phyloP scores from a whole-genome alignment of 257 asterid species.

The Mitragyna speciosa region DNA sequence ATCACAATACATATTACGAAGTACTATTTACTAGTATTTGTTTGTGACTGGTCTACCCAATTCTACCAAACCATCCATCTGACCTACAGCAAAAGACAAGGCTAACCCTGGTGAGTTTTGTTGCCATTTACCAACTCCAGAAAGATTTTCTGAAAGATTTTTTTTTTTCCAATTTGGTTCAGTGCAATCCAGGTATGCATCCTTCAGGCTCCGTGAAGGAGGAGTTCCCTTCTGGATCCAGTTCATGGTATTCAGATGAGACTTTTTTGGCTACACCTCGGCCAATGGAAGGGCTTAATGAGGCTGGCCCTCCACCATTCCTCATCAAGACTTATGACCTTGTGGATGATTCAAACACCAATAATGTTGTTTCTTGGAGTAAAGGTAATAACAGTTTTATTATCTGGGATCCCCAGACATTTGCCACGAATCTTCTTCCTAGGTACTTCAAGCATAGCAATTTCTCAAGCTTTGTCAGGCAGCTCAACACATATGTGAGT shows the following conservation, averaged over 20 bases:
- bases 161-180: not conserved
- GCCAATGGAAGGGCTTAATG: constrained; percentile 56
- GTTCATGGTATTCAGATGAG: constrained; percentile 21
- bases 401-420: constrained; percentile 73
- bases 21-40: not conserved
- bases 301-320: constrained; percentile 64
- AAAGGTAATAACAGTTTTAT: constrained; percentile 72
- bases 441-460: constrained; percentile 78
- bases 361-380: constrained; percentile 64
- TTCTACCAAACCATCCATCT: not conserved
- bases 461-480: constrained; percentile 81
- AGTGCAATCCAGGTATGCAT: constrained; percentile 27
- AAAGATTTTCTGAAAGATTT: no score
- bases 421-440: constrained; percentile 64
- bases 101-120: not conserved
- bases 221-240: constrained; percentile 30
- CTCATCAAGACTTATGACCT: constrained; percentile 72
- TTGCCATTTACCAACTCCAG: not conserved
- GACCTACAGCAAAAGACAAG: not conserved
- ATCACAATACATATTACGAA: not conserved
- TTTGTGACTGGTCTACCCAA: not conserved
- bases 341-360: constrained; percentile 61
- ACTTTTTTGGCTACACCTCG: constrained; percentile 31
- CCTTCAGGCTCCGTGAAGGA: constrained; percentile 32
- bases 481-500: constrained; percentile 80